Evolutionary conservation across 2,329 filamentous ascomycete species (phyloP).

Genomic region (Stachybotrys chartarum): DNA sequence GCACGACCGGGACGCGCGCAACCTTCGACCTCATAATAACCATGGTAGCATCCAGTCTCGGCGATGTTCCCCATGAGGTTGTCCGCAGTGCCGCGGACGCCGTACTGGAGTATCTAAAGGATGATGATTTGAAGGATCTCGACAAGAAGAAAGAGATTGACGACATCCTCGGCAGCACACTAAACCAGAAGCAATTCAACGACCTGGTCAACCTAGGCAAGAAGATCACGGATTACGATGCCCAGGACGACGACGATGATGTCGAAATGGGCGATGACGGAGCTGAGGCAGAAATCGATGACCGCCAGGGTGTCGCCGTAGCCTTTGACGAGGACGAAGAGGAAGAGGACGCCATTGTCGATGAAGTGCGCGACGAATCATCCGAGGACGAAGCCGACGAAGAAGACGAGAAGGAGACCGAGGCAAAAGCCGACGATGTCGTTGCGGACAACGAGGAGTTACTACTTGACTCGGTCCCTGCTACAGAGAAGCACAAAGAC

Average conservation of each 20-base stretch:
- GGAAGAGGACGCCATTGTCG: constrained; percentile 66
- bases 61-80: constrained; percentile 87
- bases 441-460: constrained; percentile 65
- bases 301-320: constrained; percentile 92
- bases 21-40: constrained; percentile 94
- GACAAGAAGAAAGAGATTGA: constrained; percentile 98
- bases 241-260: constrained; percentile 89
- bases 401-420: constrained; percentile 53
- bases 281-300: constrained; percentile 72
- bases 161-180: constrained; percentile 76
- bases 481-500: constrained; percentile 37
- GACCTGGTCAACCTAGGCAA: constrained; percentile 94
- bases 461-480: constrained; percentile 64
- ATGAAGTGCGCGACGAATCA: constrained; percentile 83
- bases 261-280: constrained; percentile 64
- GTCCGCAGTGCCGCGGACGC: constrained; percentile 92
- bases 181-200: constrained; percentile 90
- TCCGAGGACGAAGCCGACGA: constrained; percentile 72
- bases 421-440: constrained; percentile 42
- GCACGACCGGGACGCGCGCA: constrained; percentile 83
- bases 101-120: constrained; percentile 84
- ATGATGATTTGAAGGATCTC: constrained; percentile 91
- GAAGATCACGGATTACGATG: constrained; percentile 98
- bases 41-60: constrained; percentile 78
- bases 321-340: constrained; percentile 94